These are phyloP conservation scores for Solanum stenotomum DNA, from an alignment of 257 asterid genomes.

Conservation along the genomic window DNA sequence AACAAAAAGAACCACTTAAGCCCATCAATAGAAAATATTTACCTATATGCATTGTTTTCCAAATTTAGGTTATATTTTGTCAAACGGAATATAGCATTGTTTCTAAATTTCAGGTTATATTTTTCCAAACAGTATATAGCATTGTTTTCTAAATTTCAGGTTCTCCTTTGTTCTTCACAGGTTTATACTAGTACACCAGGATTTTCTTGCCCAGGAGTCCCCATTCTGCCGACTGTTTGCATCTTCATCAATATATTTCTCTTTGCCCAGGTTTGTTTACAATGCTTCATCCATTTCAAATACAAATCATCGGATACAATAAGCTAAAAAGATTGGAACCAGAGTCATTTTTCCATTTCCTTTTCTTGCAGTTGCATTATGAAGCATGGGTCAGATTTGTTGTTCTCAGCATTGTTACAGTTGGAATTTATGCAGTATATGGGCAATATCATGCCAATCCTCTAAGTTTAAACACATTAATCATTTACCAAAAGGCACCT, in stretches of 20 bases:
- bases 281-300: neutral
- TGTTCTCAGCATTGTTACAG: constrained; percentile 50
- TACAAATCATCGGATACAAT: neutral
- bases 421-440: constrained; percentile 66
- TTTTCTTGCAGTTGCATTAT: constrained; percentile 62
- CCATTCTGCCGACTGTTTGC: constrained; percentile 67
- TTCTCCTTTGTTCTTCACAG: constrained; percentile 25
- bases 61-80: neutral
- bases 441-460: constrained; percentile 87
- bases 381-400: constrained; percentile 97
- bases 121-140: neutral
- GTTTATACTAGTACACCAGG: constrained; percentile 50
- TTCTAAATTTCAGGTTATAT: neutral
- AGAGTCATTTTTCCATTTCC: neutral
- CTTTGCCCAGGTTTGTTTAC: constrained; percentile 73
- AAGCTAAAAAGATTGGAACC: neutral
- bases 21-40: neutral
- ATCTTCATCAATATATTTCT: constrained; percentile 77
- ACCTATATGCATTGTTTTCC: neutral
- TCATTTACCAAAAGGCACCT: constrained; percentile 53
- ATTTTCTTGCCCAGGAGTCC: constrained; percentile 95
- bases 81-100: neutral
- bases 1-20: neutral
- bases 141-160: constrained; percentile 3
- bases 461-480: constrained; percentile 49